These are phyloP conservation scores for Misopates orontium DNA, from an alignment of 257 asterid genomes.

Conservation along the genomic window DNA sequence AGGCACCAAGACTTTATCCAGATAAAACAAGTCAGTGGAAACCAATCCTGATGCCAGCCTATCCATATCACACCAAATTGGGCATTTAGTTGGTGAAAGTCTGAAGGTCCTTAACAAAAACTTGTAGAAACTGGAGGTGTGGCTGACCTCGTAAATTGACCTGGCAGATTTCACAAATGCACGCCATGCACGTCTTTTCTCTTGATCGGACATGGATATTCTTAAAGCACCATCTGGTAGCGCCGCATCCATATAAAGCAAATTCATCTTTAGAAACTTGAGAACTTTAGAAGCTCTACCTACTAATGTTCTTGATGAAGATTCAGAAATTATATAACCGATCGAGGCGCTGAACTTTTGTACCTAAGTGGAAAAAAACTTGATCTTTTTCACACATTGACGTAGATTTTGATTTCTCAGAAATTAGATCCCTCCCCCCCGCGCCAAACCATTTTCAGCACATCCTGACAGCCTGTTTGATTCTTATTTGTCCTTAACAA, in stretches of 20 bases:
- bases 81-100: background rate
- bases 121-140: conserved; percentile 33
- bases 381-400: conserved; percentile 37
- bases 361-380: conserved; percentile 37
- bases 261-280: conserved; percentile 59
- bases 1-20: no score
- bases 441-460: conserved; percentile 33
- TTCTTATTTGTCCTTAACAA: conserved; percentile 27
- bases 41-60: background rate
- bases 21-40: no score
- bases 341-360: conserved; percentile 38
- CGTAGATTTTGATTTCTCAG: conserved; percentile 43
- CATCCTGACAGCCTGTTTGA: conserved; percentile 29
- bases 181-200: conserved; percentile 71
- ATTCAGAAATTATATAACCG: conserved; percentile 48
- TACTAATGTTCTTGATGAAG: conserved; percentile 56
- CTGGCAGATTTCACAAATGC: conserved; percentile 79
- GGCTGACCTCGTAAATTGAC: conserved; percentile 73
- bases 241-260: conserved; percentile 93
- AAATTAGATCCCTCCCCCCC: conserved; percentile 36
- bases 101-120: background rate
- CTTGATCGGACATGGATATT: conserved; percentile 59
- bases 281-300: conserved; percentile 69
- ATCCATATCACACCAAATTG: conserved; percentile 4
- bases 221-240: conserved; percentile 75